These are phyloP conservation scores for Aspergillus aculeatus DNA, from an alignment of 2,329 filamentous ascomycete genomes.

Conservation along the genomic window DNA sequence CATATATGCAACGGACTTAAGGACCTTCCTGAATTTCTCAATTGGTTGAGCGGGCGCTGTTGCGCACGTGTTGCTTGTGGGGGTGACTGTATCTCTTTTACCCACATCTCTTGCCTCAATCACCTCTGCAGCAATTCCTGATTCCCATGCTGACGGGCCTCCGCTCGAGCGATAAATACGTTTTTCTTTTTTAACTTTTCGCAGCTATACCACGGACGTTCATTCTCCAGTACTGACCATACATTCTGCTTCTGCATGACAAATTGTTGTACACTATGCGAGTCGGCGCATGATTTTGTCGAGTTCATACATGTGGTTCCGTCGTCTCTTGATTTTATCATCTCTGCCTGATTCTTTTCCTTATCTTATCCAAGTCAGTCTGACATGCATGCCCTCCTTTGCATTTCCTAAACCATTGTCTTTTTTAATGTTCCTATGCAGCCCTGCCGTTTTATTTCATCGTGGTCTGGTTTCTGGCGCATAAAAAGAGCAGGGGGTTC, in stretches of 20 bases:
- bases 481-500: conserved; percentile 34
- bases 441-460: conserved; percentile 17
- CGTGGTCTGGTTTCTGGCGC: conserved; percentile 32
- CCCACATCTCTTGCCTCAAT: background rate
- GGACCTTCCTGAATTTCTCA: conserved; percentile 26
- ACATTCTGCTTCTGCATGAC: conserved; percentile 32
- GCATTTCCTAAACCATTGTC: conserved; percentile 16
- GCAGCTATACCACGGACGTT: conserved; percentile 23
- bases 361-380: conserved; percentile 20
- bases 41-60: conserved; percentile 12
- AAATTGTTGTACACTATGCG: conserved; percentile 35
- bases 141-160: conserved; percentile 24
- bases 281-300: conserved; percentile 26
- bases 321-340: background rate
- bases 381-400: conserved; percentile 26
- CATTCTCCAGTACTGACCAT: conserved; percentile 21
- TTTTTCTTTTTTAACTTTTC: conserved; percentile 22
- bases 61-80: conserved; percentile 18
- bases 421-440: conserved; percentile 20
- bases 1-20: conserved; percentile 43
- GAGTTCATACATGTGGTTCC: conserved; percentile 5
- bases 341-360: conserved; percentile 20
- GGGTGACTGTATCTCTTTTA: conserved; percentile 18
- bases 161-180: conserved; percentile 24
- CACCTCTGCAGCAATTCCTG: conserved; percentile 7